A percentile compares a stretch with the other conserved stretches of the same genome.
Conservation (phyloP, 129 eudicot species). For the Flaveria bidentis region DNA sequence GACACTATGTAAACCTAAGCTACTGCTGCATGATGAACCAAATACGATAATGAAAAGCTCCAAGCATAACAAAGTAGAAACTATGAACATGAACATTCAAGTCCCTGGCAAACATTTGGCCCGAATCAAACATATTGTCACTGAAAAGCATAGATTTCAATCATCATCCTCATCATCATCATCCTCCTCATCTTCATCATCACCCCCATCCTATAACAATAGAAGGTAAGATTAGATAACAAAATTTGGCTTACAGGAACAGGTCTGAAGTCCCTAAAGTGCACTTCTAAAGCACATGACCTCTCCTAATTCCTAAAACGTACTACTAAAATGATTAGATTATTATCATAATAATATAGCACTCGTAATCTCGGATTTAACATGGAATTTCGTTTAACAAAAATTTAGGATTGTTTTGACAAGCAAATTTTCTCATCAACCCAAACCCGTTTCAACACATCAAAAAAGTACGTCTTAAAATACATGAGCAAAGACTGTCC, state of each 20-base stretch:
- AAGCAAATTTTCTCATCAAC: neutral
- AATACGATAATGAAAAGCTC: slow-evolving; percentile 29
- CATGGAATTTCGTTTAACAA: neutral
- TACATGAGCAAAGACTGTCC: neutral
- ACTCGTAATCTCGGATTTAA: neutral
- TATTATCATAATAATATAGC: neutral
- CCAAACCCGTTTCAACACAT: neutral
- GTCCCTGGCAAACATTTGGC: slow-evolving; percentile 26
- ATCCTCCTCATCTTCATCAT: slow-evolving; percentile 59
- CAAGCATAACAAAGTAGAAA: slow-evolving; percentile 31
- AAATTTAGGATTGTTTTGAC: neutral
- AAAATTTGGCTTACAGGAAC: neutral
- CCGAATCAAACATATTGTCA: slow-evolving; percentile 21
- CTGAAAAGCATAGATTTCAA: slow-evolving; percentile 28
- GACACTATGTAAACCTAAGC: slow-evolving; percentile 32
- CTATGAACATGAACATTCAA: slow-evolving; percentile 38
- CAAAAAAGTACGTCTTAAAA: neutral
- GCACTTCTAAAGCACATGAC: neutral
- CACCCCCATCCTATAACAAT: slow-evolving; percentile 35
- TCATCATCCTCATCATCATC: slow-evolving; percentile 67
- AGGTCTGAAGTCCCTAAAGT: neutral
- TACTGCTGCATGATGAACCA: slow-evolving; percentile 33
- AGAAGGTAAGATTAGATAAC: neutral
- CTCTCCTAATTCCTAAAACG: neutral
- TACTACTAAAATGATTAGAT: neutral